These are phyloP conservation scores for Cystobasidium pallidum DNA, from an alignment of 1,284 basidiomycete species.

Conservation along the genomic window DNA sequence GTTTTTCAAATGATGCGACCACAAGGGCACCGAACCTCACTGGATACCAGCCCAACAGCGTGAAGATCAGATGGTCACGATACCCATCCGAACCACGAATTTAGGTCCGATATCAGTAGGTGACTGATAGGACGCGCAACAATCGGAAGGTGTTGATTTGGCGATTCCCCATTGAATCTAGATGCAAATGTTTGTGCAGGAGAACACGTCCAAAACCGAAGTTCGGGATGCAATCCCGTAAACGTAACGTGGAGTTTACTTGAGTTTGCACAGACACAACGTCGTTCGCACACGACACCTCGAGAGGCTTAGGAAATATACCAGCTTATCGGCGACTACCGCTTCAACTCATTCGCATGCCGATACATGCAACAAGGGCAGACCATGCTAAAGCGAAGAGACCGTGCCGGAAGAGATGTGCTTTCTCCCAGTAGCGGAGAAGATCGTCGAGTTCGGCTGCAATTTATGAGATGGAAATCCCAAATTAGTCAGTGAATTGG, in stretches of 20 bases:
- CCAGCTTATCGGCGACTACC: too few species aligned
- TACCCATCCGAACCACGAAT: constrained; percentile 30
- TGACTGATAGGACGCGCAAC: background rate
- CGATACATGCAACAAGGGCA: constrained; percentile 8
- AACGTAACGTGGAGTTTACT: background rate
- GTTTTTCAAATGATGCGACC: background rate
- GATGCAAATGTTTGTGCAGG: constrained; percentile 43
- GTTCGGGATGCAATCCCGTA: constrained; percentile 3
- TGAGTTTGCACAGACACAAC: too few species aligned
- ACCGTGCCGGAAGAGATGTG: background rate
- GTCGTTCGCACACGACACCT: too few species aligned
- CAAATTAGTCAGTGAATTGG: background rate
- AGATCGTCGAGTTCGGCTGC: constrained; percentile 8
- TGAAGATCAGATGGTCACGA: constrained; percentile 42
- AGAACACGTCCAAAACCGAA: constrained; percentile 25
- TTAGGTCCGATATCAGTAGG: constrained; percentile 35
- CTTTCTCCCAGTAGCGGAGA: constrained; percentile 10
- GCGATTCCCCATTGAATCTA: background rate
- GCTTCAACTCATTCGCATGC: constrained; percentile 3
- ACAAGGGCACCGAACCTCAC: constrained; percentile 18
- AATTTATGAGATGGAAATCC: background rate
- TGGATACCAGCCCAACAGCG: constrained; percentile 36
- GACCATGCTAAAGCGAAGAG: constrained; percentile 16
- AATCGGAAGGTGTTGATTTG: background rate
- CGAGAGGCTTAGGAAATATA: too few species aligned